These are phyloP conservation scores for Brassica balearica DNA, from an alignment of 441 rosid genomes.

Conservation along the genomic window DNA sequence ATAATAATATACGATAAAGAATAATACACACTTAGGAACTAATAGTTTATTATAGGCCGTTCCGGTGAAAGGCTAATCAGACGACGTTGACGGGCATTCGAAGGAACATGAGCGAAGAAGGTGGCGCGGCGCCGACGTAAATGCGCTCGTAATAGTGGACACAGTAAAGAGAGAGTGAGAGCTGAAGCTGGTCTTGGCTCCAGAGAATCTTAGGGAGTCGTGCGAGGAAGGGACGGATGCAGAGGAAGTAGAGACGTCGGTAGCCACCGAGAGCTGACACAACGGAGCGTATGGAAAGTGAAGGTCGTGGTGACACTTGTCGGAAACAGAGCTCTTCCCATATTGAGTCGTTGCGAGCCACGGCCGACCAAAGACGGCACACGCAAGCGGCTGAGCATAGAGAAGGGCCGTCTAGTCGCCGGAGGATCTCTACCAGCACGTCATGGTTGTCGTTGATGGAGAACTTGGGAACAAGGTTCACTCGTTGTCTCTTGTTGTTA, in stretches of 20 bases:
- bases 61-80: conserved; percentile 16
- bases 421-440: conserved; percentile 74
- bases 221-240: conserved; percentile 71
- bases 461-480: conserved; percentile 40
- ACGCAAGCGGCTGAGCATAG: conserved; percentile 85
- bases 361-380: conserved; percentile 87
- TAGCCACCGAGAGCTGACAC: conserved; percentile 91
- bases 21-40: conserved; percentile 28
- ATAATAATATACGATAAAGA: conserved; percentile 10
- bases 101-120: conserved; percentile 86
- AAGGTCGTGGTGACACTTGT: conserved; percentile 69
- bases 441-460: conserved; percentile 81
- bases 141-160: conserved; percentile 82
- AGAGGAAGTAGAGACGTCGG: conserved; percentile 80
- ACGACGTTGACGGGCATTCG: conserved; percentile 72
- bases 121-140: conserved; percentile 48
- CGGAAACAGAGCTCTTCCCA: conserved; percentile 95
- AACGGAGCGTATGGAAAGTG: conserved; percentile 65
- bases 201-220: conserved; percentile 49
- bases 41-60: conserved; percentile 9
- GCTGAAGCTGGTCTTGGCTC: conserved; percentile 73
- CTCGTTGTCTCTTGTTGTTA: conserved; percentile 45
- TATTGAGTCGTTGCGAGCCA: conserved; percentile 70
- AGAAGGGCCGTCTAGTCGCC: conserved; percentile 81
- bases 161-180: conserved; percentile 81